Evolutionary conservation across 495 filamentous ascomycete species (phyloP).

Genomic region (Choiromyces venosus): DNA sequence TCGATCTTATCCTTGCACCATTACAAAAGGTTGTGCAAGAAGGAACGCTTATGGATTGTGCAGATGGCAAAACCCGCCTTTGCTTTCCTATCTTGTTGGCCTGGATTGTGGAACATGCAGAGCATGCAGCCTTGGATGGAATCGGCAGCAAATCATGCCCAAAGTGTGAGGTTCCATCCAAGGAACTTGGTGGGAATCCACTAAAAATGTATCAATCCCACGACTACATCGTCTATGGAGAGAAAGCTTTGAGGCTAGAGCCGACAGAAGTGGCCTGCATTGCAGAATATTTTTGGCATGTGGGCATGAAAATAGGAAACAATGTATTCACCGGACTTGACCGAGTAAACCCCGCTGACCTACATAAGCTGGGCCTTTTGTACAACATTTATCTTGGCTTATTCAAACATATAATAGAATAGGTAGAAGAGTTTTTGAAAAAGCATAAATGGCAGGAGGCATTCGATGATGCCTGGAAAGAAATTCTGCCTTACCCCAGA

Average conservation of each 20-base stretch:
- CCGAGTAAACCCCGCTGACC: neutral
- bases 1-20: no score
- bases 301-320: neutral
- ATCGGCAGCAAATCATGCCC: neutral
- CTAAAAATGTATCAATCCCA: neutral
- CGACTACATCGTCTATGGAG: neutral
- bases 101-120: slow-evolving; percentile 10
- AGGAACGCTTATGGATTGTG: no score
- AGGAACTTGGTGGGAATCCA: neutral
- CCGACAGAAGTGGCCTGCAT: neutral
- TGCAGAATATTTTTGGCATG: neutral
- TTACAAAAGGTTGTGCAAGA: no score
- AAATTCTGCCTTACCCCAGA: neutral
- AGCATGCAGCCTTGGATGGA: slow-evolving; percentile 1
- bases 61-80: no score
- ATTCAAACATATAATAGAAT: no score
- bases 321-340: neutral
- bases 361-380: no score
- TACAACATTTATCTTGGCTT: no score
- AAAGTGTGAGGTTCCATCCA: neutral
- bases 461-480: slow-evolving; percentile 8
- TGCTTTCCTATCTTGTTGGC: no score
- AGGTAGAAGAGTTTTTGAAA: no score
- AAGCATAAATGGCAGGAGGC: no score
- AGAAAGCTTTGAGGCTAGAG: neutral